Evolutionary conservation across 441 rosid species (phyloP), one percentile per base, ranked within the genome.

Genomic region (Gossypium lobatum): DNA sequence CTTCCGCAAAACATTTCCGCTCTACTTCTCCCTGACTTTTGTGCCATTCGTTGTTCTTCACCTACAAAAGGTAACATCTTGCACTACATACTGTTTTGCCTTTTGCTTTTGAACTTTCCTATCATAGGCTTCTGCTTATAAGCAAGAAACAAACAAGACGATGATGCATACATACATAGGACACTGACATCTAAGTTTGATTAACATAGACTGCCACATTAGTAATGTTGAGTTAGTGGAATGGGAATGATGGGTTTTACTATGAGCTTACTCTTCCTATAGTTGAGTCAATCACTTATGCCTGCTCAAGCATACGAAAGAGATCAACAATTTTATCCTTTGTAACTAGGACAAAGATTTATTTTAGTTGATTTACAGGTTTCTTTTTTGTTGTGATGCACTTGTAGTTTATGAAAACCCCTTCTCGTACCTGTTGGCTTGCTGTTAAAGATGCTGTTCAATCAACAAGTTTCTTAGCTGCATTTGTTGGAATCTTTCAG

Each of bases 401-500:
- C 64, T 64, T 80, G 42, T 80, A 96, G 99, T 96, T 96, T 79
- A 83, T 88, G 97, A 92, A 89, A 68, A 75, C 97, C 57, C 99
- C 97, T 77, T 90, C 86, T 77, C 88, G 88, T n/a, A 96, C 97
- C 76, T 87, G 90, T 65, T 96, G 98, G 98, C 80, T 83, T 77
- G 97, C 98, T 73, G 72, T 92, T 55, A 89, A 89, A 85, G 97
- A 85, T 77, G 85, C 98, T 67, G 95, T 92, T 79, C 91, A 89
- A 74, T 96, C 99, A 6, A 96, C 99, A 1, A 59, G 96, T 11
- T 96, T 96, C 85, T 84, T 96, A 83, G 92, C 97, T 75, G 97
- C 96, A 66, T 96, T 96, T 88, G 99, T 93, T 79, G 99, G 97
- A 71, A 84, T 93, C 72, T 96, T 96, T 81, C 99, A 96, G 97